Evolutionary conservation across 2,329 filamentous ascomycete genomes (phyloP).

Genomic region (Aspergillus intermedius): DNA sequence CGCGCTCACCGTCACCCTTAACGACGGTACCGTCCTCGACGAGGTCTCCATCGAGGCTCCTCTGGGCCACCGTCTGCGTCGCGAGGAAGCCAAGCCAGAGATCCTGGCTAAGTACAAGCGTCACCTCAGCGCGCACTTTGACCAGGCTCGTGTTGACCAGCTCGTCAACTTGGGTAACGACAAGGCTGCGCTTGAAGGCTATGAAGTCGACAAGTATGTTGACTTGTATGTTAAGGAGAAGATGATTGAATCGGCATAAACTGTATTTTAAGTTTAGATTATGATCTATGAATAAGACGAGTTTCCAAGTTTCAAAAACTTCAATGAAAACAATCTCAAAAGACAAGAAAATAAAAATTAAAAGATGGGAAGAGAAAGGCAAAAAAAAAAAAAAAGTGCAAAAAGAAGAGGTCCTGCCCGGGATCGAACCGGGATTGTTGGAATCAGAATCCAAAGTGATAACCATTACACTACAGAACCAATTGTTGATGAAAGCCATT

Average conservation of each 20-base stretch:
- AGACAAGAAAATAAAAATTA: not conserved
- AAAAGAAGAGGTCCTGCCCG: slow-evolving; percentile 3
- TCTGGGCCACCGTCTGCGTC: slow-evolving; percentile 80
- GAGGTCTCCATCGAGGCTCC: slow-evolving; percentile 92
- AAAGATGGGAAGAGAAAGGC: not conserved
- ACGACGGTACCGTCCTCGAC: slow-evolving; percentile 84
- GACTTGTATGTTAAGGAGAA: slow-evolving; percentile 66
- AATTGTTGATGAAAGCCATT: not conserved
- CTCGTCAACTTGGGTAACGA: slow-evolving; percentile 75
- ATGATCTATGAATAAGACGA: not conserved
- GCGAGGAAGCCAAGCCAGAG: slow-evolving; percentile 96
- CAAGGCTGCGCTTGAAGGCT: slow-evolving; percentile 65
- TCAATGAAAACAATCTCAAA: not conserved
- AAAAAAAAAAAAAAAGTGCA: not conserved
- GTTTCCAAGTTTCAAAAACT: too few relatives aligned
- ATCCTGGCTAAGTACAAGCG: slow-evolving; percentile 94
- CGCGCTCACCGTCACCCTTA: slow-evolving; percentile 86
- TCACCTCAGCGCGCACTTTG: slow-evolving; percentile 79
- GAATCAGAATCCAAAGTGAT: slow-evolving; percentile 7
- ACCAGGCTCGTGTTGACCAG: slow-evolving; percentile 69
- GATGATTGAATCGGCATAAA: slow-evolving; percentile 26
- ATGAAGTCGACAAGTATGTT: slow-evolving; percentile 87
- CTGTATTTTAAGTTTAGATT: not conserved
- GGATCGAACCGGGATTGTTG: slow-evolving; percentile 6
- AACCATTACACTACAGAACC: slow-evolving; percentile 7